Conservation (phyloP, 169 alveolate genomes). For the Plasmodium malariae region DNA sequence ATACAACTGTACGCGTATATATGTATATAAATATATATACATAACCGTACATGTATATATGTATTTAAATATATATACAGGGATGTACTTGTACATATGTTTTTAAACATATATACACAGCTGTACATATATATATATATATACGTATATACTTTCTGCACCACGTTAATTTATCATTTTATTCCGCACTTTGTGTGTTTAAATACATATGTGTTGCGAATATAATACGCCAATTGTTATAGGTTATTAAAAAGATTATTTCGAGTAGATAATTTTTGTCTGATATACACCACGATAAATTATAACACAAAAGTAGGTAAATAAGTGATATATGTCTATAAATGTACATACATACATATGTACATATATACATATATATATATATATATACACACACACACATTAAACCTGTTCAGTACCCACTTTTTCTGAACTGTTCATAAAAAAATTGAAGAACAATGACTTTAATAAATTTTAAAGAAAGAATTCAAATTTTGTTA, state of each 20-base stretch:
- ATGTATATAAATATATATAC: neutral
- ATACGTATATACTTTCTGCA: neutral
- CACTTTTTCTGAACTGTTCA: slow-evolving; percentile 11
- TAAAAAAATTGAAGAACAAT: slow-evolving; percentile 13
- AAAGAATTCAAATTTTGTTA: slow-evolving; percentile 64
- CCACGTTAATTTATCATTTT: neutral
- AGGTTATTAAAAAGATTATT: neutral
- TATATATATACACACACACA: neutral
- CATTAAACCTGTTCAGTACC: neutral
- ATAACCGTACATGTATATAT: too few species aligned
- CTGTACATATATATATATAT: neutral
- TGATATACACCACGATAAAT: neutral
- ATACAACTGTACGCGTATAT: slow-evolving; percentile 1
- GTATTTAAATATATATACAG: too few species aligned
- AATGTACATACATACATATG: neutral
- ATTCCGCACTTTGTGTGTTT: slow-evolving; percentile 6
- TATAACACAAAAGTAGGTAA: neutral
- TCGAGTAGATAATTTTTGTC: neutral
- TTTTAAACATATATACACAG: neutral
- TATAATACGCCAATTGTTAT: neutral
- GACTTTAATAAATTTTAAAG: slow-evolving; percentile 74
- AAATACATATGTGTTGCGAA: slow-evolving; percentile 1
- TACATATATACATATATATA: neutral
- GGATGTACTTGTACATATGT: slow-evolving; percentile 1
- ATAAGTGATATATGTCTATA: neutral